Conservation (phyloP, 1,139 yeast genomes). For the Hemisphaericaspora lyxosophila region DNA sequence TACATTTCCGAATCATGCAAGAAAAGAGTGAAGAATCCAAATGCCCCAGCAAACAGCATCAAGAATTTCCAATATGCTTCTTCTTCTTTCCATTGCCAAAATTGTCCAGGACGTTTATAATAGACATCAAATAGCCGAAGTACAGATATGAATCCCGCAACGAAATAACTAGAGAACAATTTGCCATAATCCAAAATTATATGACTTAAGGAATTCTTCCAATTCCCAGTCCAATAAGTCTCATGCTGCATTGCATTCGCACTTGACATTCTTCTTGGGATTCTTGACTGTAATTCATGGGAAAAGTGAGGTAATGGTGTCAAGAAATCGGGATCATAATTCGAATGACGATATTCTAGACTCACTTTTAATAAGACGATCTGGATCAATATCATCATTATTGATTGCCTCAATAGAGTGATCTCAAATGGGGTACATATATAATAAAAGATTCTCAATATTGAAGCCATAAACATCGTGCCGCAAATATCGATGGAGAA, state of each 20-base stretch:
- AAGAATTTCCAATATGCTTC: constrained; percentile 67
- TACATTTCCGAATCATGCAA: constrained; percentile 42
- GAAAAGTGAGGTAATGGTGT: constrained; percentile 33
- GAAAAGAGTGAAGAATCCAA: constrained; percentile 45
- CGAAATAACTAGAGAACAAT: constrained; percentile 10
- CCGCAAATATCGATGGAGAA: constrained; percentile 88
- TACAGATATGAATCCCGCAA: constrained; percentile 24
- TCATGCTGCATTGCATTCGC: constrained; percentile 12
- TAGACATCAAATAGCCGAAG: constrained; percentile 68
- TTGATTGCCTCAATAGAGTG: constrained; percentile 70
- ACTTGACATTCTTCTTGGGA: constrained; percentile 20
- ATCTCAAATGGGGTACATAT: constrained; percentile 77
- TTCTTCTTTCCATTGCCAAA: constrained; percentile 86
- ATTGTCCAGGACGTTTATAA: constrained; percentile 60
- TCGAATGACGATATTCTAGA: constrained; percentile 54
- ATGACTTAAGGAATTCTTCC: constrained; percentile 4
- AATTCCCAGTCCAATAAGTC: constrained; percentile 10
- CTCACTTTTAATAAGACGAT: constrained; percentile 60
- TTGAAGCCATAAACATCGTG: constrained; percentile 80
- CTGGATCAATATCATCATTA: constrained; percentile 78
- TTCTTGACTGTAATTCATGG: constrained; percentile 26
- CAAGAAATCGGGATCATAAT: constrained; percentile 42
- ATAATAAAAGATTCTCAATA: constrained; percentile 73
- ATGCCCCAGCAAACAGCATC: constrained; percentile 39
- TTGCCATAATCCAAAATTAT: constrained; percentile 9